Base-by-base conservation (phyloP, 202 grass and related monocot species). In the Elaeis oleifera region DNA sequence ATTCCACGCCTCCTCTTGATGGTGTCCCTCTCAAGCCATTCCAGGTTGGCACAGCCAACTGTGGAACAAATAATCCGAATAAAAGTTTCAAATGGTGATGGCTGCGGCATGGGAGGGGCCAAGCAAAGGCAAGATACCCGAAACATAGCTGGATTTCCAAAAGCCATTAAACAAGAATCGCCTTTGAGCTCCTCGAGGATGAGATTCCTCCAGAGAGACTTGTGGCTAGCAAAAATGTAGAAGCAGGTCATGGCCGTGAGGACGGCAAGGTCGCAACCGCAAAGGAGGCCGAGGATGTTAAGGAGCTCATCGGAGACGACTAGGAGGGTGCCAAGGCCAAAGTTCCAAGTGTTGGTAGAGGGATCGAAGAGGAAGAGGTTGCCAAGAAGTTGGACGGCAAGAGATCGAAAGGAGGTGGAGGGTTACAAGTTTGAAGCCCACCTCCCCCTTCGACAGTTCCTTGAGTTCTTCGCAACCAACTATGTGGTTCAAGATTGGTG, bases 11-110 rank as follows among this genome's bases (percentile, higher is more conserved):
- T 72, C 72, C 84, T 86, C 60, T 89, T 71, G 61, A 97, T 82
- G 77, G 78, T 89, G 68, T 97, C 88, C 28, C 78, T 76, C 67
- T 80, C 69, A 6, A 97, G 88, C 92, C 92, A 97, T 67, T 97
- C 84, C 23, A 69, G 25, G 70, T 84, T 81, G 79, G 56, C 88
- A 97, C 21, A 97, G 87, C 88, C 84, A 97, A 79, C 92, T 91
- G 74, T 91, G 84, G 74, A 97, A 97, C 64, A 97, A 88, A 77
- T 91, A 97, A 51, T 86, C 88, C 17, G 84, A 97, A 71, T 89
- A 97, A 79, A 97, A 97, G 0, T 84, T 89, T 23, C 39, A 44
- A 57, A 89, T 81, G 5, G 52, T 49, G 5, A 89, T 71, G 2
- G 19, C 71, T 44, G 63, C 52, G 0, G 88, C 66, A 32, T 32